Conservation (phyloP, 257 asterid genomes). For the Primulina eburnea region DNA sequence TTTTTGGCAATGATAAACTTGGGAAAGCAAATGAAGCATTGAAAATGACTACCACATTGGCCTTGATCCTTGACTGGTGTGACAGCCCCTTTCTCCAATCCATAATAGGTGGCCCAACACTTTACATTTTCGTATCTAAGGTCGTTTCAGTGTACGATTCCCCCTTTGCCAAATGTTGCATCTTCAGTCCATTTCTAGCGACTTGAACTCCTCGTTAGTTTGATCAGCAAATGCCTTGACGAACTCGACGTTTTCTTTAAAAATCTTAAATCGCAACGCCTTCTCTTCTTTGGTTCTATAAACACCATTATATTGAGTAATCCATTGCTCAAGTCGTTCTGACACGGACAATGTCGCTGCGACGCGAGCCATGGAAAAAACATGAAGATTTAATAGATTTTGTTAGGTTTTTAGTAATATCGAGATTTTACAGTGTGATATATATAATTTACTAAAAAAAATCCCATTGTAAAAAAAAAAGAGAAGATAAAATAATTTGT, state of each 20-base stretch:
- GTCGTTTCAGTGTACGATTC: neutral
- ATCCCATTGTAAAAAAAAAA: too few relatives aligned
- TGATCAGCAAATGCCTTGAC: conserved; percentile 27
- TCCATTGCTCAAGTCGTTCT: conserved; percentile 29
- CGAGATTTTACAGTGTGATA: too few relatives aligned
- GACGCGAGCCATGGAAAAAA: conserved; percentile 14
- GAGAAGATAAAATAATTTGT: too few relatives aligned
- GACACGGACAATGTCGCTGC: conserved; percentile 6
- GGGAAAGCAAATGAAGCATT: neutral
- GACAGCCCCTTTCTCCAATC: conserved; percentile 61
- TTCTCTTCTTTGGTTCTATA: conserved; percentile 1
- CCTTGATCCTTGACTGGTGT: conserved; percentile 57
- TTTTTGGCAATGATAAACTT: neutral
- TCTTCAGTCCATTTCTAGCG: conserved; percentile 19
- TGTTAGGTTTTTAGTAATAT: too few relatives aligned
- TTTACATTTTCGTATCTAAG: conserved; percentile 21
- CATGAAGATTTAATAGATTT: too few relatives aligned
- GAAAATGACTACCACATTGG: conserved; percentile 43
- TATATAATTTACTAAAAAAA: too few relatives aligned
- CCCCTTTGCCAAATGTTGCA: neutral
- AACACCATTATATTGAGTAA: neutral
- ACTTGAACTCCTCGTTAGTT: conserved; percentile 23
- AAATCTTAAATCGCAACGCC: conserved; percentile 20
- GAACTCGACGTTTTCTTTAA: conserved; percentile 23
- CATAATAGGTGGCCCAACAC: conserved; percentile 20